phyloP scores from a whole-genome alignment of 805 yeast genomes.

The Jamesozyma spencerorum region DNA sequence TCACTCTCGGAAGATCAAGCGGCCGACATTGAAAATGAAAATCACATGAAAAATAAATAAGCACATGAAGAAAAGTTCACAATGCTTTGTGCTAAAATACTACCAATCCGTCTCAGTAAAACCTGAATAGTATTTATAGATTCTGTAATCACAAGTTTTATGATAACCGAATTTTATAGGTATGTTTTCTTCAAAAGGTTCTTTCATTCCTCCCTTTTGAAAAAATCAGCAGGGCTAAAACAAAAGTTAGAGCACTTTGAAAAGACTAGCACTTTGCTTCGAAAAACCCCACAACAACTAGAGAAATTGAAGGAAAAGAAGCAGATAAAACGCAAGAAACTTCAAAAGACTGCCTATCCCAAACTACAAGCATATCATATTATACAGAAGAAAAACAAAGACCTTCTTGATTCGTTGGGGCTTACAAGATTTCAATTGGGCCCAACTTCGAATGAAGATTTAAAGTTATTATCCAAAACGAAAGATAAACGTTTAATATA shows the following conservation, averaged over 20 bases:
- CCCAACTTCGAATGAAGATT: slow-evolving; percentile 31
- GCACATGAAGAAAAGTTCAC: too few species aligned
- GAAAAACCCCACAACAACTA: slow-evolving; percentile 16
- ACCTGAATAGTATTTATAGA: too few species aligned
- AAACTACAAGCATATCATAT: slow-evolving; percentile 22
- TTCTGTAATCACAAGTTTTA: too few species aligned
- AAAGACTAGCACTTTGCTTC: slow-evolving; percentile 8
- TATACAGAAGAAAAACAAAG: slow-evolving; percentile 10
- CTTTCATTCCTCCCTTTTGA: too few species aligned
- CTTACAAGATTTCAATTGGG: slow-evolving; percentile 22
- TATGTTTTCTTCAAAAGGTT: too few species aligned
- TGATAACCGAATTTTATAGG: too few species aligned
- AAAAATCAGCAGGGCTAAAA: slow-evolving; percentile 13
- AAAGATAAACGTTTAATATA: slow-evolving; percentile 41
- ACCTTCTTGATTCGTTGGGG: neutral
- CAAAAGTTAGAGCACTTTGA: slow-evolving; percentile 14
- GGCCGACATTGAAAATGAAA: neutral
- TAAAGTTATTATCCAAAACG: slow-evolving; percentile 22
- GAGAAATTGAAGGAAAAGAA: slow-evolving; percentile 12
- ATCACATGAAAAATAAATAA: too few species aligned
- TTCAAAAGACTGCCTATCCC: slow-evolving; percentile 22
- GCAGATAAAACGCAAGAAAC: slow-evolving; percentile 11
- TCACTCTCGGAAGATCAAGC: too few species aligned
- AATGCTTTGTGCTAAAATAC: too few species aligned
- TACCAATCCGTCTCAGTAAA: too few species aligned